Evolutionary conservation across 257 asterid species (phyloP).

Genomic region (Cynanchum wilfordii): DNA sequence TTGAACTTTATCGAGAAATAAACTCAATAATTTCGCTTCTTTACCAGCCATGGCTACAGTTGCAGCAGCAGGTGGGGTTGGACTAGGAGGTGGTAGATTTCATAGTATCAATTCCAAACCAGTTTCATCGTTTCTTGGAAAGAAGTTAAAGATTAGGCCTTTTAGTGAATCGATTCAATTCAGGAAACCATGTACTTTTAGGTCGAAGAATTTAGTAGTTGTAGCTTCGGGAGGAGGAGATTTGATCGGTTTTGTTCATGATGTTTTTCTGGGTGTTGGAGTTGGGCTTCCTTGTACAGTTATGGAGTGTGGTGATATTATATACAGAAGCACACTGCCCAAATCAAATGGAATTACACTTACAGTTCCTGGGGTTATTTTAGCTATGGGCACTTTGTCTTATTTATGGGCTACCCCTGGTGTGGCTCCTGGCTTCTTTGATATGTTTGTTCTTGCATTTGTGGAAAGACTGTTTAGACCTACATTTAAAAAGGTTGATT

Average conservation of each 20-base stretch:
- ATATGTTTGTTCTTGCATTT: slow-evolving; percentile 95
- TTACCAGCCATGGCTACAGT: slow-evolving; percentile 53
- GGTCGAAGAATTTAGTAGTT: slow-evolving; percentile 35
- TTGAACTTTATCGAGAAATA: slow-evolving; percentile 5
- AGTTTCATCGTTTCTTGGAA: slow-evolving; percentile 60
- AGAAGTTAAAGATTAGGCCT: slow-evolving; percentile 40
- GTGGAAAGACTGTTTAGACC: slow-evolving; percentile 73
- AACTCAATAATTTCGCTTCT: neutral
- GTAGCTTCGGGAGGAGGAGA: slow-evolving; percentile 50
- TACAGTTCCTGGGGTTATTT: slow-evolving; percentile 80
- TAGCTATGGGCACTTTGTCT: slow-evolving; percentile 80
- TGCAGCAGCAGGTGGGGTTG: slow-evolving; percentile 49
- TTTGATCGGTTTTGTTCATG: slow-evolving; percentile 35
- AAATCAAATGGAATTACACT: slow-evolving; percentile 56
- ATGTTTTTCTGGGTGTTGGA: slow-evolving; percentile 84
- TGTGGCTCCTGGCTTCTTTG: slow-evolving; percentile 97
- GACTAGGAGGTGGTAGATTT: slow-evolving; percentile 45
- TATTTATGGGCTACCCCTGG: slow-evolving; percentile 99
- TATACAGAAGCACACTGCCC: slow-evolving; percentile 90
- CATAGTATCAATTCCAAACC: slow-evolving; percentile 43
- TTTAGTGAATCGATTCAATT: slow-evolving; percentile 25
- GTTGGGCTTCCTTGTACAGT: slow-evolving; percentile 98
- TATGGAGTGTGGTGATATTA: slow-evolving; percentile 94
- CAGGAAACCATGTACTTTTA: slow-evolving; percentile 22
- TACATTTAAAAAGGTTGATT: slow-evolving; percentile 61